A percentile compares a stretch with the other conserved stretches of the same genome.
These are phyloP conservation scores for Lasiodiplodia hormozganensis DNA, from an alignment of 2,329 filamentous ascomycete genomes.

Conservation along the genomic window DNA sequence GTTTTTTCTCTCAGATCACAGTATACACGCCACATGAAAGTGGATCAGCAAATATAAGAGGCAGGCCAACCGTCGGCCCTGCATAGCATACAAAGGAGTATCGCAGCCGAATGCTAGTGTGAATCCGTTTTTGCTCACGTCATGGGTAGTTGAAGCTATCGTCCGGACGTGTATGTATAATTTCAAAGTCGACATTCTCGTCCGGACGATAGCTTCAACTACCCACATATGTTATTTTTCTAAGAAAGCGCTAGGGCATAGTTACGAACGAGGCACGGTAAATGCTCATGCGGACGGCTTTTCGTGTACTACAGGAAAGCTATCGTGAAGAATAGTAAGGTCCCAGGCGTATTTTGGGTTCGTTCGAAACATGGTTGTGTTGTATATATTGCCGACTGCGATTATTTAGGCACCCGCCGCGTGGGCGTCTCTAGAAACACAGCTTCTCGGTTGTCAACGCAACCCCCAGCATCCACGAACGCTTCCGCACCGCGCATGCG, in stretches of 20 bases:
- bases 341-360: neutral
- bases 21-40: neutral
- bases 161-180: too few relatives aligned
- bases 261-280: too few relatives aligned
- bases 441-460: neutral
- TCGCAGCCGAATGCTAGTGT: too few relatives aligned
- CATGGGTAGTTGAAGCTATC: too few relatives aligned
- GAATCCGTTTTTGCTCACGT: too few relatives aligned
- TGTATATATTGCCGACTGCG: neutral
- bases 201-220: too few relatives aligned
- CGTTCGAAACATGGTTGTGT: neutral
- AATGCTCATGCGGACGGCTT: too few relatives aligned
- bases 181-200: too few relatives aligned
- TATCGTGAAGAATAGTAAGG: too few relatives aligned
- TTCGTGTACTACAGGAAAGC: too few relatives aligned
- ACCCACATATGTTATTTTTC: too few relatives aligned
- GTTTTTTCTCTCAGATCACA: neutral
- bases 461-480: neutral
- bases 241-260: too few relatives aligned
- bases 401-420: neutral
- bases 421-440: neutral
- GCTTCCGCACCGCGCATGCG: neutral
- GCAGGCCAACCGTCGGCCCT: neutral
- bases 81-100: neutral
- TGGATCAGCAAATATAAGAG: neutral